Percentiles rank a stretch among this genome's conserved stretches.
Evolutionary conservation across 108 stramenopile genomes (phyloP).

Genomic region (Discostella stelligeroides): DNA sequence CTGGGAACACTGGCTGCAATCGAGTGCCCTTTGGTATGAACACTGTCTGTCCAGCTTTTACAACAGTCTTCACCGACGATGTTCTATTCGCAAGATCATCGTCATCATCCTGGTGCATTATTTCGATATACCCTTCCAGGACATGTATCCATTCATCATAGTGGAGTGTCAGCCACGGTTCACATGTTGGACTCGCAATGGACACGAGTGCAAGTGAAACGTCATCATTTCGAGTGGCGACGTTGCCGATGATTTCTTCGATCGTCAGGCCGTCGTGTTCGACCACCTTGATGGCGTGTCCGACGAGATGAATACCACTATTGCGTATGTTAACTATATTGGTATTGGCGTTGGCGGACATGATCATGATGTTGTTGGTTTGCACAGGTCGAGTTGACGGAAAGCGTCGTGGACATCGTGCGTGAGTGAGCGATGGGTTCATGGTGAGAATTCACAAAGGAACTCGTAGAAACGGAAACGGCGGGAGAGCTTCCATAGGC

Average conservation of each 20-base stretch:
- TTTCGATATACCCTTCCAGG: slow-evolving; percentile 52
- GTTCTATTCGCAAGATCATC: not conserved
- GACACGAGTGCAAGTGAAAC: slow-evolving; percentile 68
- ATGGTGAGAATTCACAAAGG: too few relatives aligned
- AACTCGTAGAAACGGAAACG: too few relatives aligned
- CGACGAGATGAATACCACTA: slow-evolving; percentile 51
- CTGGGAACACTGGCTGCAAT: slow-evolving; percentile 70
- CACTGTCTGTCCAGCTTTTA: slow-evolving; percentile 63
- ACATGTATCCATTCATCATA: slow-evolving; percentile 80
- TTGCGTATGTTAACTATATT: too few relatives aligned
- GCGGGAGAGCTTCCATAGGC: too few relatives aligned
- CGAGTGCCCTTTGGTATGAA: slow-evolving; percentile 67
- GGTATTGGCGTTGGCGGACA: not conserved
- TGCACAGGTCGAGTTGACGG: too few relatives aligned
- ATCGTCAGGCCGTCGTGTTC: slow-evolving; percentile 66
- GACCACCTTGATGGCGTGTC: slow-evolving; percentile 67
- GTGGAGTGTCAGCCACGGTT: slow-evolving; percentile 75
- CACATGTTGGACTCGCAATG: slow-evolving; percentile 54
- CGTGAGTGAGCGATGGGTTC: too few relatives aligned
- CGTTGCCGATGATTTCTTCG: slow-evolving; percentile 76
- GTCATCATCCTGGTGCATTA: slow-evolving; percentile 34
- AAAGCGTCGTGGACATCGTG: too few relatives aligned
- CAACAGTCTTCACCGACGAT: slow-evolving; percentile 15
- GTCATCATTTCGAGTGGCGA: slow-evolving; percentile 50
- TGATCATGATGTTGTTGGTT: too few relatives aligned